Evolutionary conservation across 805 yeast genomes (phyloP).

Genomic region (Lachancea thermotolerans): DNA sequence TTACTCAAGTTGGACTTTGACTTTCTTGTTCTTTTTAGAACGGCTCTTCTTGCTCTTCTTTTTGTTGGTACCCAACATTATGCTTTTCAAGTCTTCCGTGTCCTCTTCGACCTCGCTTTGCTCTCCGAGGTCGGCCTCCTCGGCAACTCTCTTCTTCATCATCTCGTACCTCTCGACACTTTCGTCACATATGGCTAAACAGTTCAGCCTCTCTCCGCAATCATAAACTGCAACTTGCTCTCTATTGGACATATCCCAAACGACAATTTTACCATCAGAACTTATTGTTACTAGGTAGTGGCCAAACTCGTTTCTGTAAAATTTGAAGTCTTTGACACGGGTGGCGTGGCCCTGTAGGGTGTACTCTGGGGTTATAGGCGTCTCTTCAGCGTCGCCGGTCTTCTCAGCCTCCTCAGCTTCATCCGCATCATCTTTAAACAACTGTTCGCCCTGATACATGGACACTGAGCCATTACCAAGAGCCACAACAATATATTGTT

Average conservation of each 20-base stretch:
- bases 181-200: slow-evolving; percentile 73
- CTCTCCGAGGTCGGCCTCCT: slow-evolving; percentile 48
- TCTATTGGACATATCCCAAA: slow-evolving; percentile 65
- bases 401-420: slow-evolving; percentile 23
- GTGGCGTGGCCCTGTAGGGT: slow-evolving; percentile 72
- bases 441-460: slow-evolving; percentile 41
- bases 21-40: slow-evolving; percentile 35
- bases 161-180: slow-evolving; percentile 64
- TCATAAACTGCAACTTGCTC: slow-evolving; percentile 89
- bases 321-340: slow-evolving; percentile 73
- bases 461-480: slow-evolving; percentile 63
- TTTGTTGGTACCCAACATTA: slow-evolving; percentile 44
- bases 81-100: slow-evolving; percentile 56
- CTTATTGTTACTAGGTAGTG: slow-evolving; percentile 69
- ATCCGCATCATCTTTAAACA: slow-evolving; percentile 21
- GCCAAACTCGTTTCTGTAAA: slow-evolving; percentile 39
- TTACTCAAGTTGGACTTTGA: slow-evolving; percentile 53
- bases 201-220: slow-evolving; percentile 85
- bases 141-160: slow-evolving; percentile 55
- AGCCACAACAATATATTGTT: slow-evolving; percentile 59
- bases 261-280: slow-evolving; percentile 88
- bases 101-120: slow-evolving; percentile 75
- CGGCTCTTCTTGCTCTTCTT: slow-evolving; percentile 37
- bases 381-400: slow-evolving; percentile 21
- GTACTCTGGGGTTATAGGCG: slow-evolving; percentile 43